Percentiles rank a stretch among this genome's conserved stretches.
phyloP scores from a whole-genome alignment of 495 filamentous ascomycete species.

The Podospora bellae-mahoneyi region DNA sequence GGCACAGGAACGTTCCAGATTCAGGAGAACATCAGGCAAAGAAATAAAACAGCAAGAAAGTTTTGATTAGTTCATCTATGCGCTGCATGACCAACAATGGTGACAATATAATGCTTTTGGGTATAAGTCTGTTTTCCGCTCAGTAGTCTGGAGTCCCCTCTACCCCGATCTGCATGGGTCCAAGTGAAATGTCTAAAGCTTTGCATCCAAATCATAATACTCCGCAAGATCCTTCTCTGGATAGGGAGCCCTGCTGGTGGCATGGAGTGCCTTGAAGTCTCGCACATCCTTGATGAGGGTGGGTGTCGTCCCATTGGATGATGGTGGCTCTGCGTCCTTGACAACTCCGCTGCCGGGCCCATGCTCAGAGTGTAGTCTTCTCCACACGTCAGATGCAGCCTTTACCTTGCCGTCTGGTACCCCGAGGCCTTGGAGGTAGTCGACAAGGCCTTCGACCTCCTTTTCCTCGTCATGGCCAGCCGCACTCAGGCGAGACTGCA shows the following conservation, averaged over 20 bases:
- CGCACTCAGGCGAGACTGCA: slow-evolving; percentile 35
- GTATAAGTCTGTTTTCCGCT: neutral
- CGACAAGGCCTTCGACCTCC: slow-evolving; percentile 35
- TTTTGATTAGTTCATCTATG: neutral
- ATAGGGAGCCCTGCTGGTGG: slow-evolving; percentile 63
- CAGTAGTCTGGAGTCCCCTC: neutral
- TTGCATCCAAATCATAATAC: slow-evolving; percentile 76
- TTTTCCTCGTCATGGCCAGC: slow-evolving; percentile 33
- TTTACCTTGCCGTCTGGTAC: slow-evolving; percentile 37
- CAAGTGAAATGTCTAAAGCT: slow-evolving; percentile 44
- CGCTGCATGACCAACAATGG: neutral
- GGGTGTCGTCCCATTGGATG: slow-evolving; percentile 45
- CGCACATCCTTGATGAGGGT: slow-evolving; percentile 68
- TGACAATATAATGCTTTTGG: neutral
- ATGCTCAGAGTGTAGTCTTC: slow-evolving; percentile 51
- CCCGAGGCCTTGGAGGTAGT: slow-evolving; percentile 34
- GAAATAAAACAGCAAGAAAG: neutral
- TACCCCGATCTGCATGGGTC: neutral
- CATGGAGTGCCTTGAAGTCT: slow-evolving; percentile 69
- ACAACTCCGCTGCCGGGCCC: slow-evolving; percentile 37
- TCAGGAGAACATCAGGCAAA: neutral
- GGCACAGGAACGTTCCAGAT: too few relatives aligned
- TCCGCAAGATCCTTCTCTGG: slow-evolving; percentile 72
- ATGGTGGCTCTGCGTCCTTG: slow-evolving; percentile 40
- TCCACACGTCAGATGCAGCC: slow-evolving; percentile 33